Base-by-base conservation (phyloP, 2,329 filamentous ascomycete genomes). In the Colletotrichum sansevieriae region DNA sequence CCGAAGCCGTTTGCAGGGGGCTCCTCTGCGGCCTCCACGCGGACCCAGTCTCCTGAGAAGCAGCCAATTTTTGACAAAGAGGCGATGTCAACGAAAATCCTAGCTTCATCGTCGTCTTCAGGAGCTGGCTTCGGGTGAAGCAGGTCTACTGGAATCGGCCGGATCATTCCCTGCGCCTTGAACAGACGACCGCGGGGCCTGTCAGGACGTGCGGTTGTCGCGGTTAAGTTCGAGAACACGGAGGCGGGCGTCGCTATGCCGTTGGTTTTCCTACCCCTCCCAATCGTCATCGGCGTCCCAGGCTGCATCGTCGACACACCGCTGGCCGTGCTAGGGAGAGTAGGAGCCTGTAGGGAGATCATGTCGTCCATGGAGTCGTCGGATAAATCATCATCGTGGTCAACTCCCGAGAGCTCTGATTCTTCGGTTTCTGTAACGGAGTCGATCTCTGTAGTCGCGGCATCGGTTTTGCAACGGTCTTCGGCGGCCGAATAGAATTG, bases 1-100 rank as follows among this genome's bases (percentile, higher is more conserved):
- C 87, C 92, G 72, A 88, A 88, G 18, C 85, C 92, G 77, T 89
- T 91, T 15, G 84, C 82, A 22, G 87, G 91, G 68, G 93, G 92
- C 76, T 94, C 93, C 72, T 92, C 87, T 0, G 92, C 87, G 6
- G 89, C 86, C 80, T 97, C 94, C 11, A 98, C 84, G 22, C 92
- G 90, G 11, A 97, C 94, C 96, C 96, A 99, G 76, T 99, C 96
- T 35, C 96, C 96, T 0, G 95, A 98, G 77, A 99, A 99, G 78
- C 95, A 98, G 15, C 95, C 95, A 62, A 99, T 91, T 73, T 95
- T 94, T 13, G 93, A 91, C 20, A 99, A 81, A 1, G 93, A 93
- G 65, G 89, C 91, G 8, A 97, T 91, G 74, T 98, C 94, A 5
- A 99, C 95, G 75, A 95, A 99, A 2, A 98, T 87, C 55, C 96